A percentile compares a stretch with the other conserved stretches of the same genome.
These are phyloP conservation scores for Lasiodiplodia hormozganensis DNA, from an alignment of 2,329 filamentous ascomycete species.

Conservation along the genomic window DNA sequence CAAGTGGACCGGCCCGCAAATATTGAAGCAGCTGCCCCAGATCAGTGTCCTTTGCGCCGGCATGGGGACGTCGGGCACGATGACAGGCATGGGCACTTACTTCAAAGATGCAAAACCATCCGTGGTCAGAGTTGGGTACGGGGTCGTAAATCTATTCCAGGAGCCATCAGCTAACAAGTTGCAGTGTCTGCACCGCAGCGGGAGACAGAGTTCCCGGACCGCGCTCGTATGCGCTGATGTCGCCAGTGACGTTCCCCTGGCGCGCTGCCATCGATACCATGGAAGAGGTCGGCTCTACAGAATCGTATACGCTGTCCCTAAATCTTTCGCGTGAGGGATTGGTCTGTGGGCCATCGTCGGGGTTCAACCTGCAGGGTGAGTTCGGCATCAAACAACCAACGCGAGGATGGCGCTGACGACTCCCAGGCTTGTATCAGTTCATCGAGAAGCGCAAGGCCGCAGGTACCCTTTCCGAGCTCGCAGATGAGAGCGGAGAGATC, in stretches of 20 bases:
- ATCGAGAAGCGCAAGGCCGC: conserved; percentile 57
- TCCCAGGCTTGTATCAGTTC: conserved; percentile 54
- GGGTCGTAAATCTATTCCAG: neutral
- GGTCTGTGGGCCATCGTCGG: conserved; percentile 67
- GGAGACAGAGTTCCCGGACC: conserved; percentile 67
- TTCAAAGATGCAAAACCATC: conserved; percentile 57
- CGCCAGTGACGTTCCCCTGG: conserved; percentile 65
- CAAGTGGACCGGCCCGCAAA: conserved; percentile 66
- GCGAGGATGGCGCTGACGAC: neutral
- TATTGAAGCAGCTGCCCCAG: conserved; percentile 62
- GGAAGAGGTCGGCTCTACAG: conserved; percentile 62
- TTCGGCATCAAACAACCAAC: conserved; percentile 29
- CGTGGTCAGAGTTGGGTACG: conserved; percentile 29
- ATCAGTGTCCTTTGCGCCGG: conserved; percentile 64
- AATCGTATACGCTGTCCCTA: conserved; percentile 62
- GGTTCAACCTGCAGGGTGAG: conserved; percentile 58
- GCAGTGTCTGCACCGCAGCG: conserved; percentile 62
- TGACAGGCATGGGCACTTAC: conserved; percentile 49
- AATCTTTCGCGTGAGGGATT: conserved; percentile 64
- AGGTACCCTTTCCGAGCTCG: conserved; percentile 53
- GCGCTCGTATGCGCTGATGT: conserved; percentile 58
- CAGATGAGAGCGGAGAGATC: conserved; percentile 54
- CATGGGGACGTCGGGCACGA: conserved; percentile 63
- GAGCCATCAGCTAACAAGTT: neutral
- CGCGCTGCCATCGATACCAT: conserved; percentile 61